Percentiles rank a stretch among this genome's conserved stretches.
Conservation (phyloP, 257 asterid genomes). For the Lycium barbarum region DNA sequence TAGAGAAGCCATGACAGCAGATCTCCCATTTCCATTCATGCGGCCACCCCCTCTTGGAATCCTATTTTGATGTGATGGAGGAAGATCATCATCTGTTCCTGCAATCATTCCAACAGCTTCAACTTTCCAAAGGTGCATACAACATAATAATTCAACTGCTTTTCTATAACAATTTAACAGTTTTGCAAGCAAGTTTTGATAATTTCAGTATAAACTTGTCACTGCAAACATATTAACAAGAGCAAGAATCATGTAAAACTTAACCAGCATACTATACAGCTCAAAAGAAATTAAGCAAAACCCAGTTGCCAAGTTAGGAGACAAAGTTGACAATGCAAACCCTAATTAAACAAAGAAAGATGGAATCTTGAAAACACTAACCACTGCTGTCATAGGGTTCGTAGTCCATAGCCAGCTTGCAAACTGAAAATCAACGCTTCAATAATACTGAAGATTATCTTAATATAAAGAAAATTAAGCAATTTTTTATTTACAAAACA, state of each 20-base stretch:
- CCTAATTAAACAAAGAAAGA: neutral
- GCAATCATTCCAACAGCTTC: slow-evolving; percentile 36
- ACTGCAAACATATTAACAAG: neutral
- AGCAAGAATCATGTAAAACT: neutral
- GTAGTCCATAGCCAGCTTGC: slow-evolving; percentile 69
- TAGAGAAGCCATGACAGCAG: slow-evolving; percentile 57
- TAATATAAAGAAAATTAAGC: neutral
- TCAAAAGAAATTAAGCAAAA: neutral
- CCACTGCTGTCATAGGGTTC: slow-evolving; percentile 50
- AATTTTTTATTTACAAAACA: neutral
- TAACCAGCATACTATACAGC: too few relatives aligned
- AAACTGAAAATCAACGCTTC: neutral
- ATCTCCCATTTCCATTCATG: slow-evolving; percentile 67
- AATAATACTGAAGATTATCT: neutral
- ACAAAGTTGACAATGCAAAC: neutral
- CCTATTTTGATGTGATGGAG: slow-evolving; percentile 70
- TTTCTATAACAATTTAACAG: neutral
- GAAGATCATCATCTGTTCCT: slow-evolving; percentile 77
- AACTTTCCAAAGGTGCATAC: neutral
- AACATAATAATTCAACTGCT: neutral
- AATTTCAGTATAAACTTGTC: neutral
- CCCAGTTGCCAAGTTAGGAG: neutral
- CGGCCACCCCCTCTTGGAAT: slow-evolving; percentile 60
- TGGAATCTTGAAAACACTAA: slow-evolving; percentile 32
- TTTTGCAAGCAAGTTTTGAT: neutral